phyloP scores from a whole-genome alignment of 257 asterid species.

The Plantago elongata region DNA sequence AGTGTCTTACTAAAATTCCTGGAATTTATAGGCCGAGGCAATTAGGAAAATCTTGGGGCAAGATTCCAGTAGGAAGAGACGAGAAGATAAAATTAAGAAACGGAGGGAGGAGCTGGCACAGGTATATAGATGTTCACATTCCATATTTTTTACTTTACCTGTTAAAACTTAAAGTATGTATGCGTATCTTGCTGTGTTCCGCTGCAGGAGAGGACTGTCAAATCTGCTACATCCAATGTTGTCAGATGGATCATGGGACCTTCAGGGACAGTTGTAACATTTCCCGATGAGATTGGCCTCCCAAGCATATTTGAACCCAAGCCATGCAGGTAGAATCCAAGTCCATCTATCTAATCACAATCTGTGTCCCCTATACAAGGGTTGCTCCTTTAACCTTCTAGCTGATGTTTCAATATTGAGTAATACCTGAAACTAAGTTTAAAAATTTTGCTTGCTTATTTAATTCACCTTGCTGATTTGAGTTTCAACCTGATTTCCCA shows the following conservation, averaged over 20 bases:
- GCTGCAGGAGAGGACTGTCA: slow-evolving; percentile 59
- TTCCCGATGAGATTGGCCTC: slow-evolving; percentile 78
- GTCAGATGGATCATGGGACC: slow-evolving; percentile 86
- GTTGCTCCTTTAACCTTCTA: not conserved
- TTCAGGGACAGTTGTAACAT: slow-evolving; percentile 73
- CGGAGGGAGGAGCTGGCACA: slow-evolving; percentile 56
- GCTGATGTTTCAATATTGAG: not conserved
- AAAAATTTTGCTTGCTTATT: not conserved
- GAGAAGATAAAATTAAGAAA: slow-evolving; percentile 63
- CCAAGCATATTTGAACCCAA: slow-evolving; percentile 72
- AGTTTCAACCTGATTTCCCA: slow-evolving; percentile 28
- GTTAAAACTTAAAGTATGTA: not conserved
- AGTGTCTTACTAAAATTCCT: slow-evolving; percentile 2
- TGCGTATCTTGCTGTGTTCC: slow-evolving; percentile 3
- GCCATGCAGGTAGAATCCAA: slow-evolving; percentile 46
- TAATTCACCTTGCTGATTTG: not conserved
- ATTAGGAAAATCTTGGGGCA: slow-evolving; percentile 82
- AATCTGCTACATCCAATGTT: slow-evolving; percentile 33
- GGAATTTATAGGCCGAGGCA: slow-evolving; percentile 70
- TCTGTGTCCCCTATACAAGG: not conserved
- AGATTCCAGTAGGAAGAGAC: slow-evolving; percentile 82
- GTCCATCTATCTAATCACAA: not conserved
- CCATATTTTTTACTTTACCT: not conserved
- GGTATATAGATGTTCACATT: slow-evolving; percentile 29
- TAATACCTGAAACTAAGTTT: not conserved